Evolutionary conservation across 208 protist genomes (phyloP).

Genomic region (Leishmania lainsoni): DNA sequence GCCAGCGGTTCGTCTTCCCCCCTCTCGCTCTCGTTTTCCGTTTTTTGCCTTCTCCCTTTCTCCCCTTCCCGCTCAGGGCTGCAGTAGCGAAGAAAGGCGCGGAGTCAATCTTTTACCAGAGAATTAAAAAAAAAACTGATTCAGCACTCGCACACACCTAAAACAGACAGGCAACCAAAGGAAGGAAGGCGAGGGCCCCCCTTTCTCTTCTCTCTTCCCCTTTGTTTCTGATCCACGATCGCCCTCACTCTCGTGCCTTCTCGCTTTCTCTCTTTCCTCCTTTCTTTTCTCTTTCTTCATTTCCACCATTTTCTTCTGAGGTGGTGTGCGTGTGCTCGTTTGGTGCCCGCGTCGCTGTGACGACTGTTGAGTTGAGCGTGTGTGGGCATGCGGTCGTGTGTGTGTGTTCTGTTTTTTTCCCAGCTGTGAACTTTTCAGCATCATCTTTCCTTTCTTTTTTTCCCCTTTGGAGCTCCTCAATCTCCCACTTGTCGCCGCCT

Average conservation of each 20-base stretch:
- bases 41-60: background rate
- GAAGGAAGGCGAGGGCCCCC: too few species aligned
- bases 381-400: background rate
- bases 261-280: background rate
- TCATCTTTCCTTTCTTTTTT: background rate
- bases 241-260: background rate
- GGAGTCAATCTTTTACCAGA: too few species aligned
- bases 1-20: background rate
- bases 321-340: background rate
- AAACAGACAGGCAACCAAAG: too few species aligned
- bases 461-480: background rate
- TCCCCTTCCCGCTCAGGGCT: background rate
- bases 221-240: background rate
- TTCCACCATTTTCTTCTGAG: background rate
- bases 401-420: background rate
- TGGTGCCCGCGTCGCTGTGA: background rate
- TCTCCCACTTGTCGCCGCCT: background rate
- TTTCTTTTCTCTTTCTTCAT: background rate
- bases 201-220: background rate
- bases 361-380: background rate
- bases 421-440: background rate
- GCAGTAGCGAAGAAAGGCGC: too few species aligned
- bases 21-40: background rate
- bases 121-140: too few species aligned
- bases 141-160: too few species aligned